These are phyloP conservation scores for Apiospora phragmitis DNA, from an alignment of 2,329 filamentous ascomycete species.

Conservation along the genomic window DNA sequence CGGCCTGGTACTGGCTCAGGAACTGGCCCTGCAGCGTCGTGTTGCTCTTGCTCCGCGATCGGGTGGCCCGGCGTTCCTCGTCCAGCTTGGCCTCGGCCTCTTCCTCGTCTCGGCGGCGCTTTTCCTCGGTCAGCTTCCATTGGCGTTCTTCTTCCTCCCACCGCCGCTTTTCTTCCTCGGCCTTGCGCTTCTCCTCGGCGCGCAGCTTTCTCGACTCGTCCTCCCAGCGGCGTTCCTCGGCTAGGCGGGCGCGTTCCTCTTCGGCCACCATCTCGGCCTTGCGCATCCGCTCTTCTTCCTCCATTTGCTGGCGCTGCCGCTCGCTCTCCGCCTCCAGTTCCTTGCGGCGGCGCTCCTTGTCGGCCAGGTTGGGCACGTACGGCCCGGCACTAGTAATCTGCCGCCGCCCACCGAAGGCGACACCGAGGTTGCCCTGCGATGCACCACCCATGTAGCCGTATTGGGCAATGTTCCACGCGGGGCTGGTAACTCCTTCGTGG, in stretches of 20 bases:
- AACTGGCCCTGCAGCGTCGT: no score
- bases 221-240: conserved; percentile 69
- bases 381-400: conserved; percentile 89
- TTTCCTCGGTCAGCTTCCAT: conserved; percentile 78
- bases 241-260: conserved; percentile 60
- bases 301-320: conserved; percentile 53
- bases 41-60: conserved; percentile 62
- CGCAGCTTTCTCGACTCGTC: conserved; percentile 61
- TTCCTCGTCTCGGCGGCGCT: conserved; percentile 69
- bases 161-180: conserved; percentile 67
- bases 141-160: conserved; percentile 77
- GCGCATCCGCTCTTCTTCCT: conserved; percentile 51
- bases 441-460: conserved; percentile 98
- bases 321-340: conserved; percentile 61
- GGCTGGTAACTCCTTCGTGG: conserved; percentile 78
- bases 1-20: no score
- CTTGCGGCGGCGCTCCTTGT: conserved; percentile 73
- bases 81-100: conserved; percentile 68
- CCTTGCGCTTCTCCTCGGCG: conserved; percentile 61
- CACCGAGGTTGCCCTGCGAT: conserved; percentile 91
- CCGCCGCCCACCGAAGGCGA: conserved; percentile 85
- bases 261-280: conserved; percentile 53
- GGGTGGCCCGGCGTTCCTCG: conserved; percentile 58
- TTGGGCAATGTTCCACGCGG: conserved; percentile 97
- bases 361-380: conserved; percentile 74